Base-by-base conservation (phyloP, 176 grass and related monocot species). In the Eragrostis curvula region DNA sequence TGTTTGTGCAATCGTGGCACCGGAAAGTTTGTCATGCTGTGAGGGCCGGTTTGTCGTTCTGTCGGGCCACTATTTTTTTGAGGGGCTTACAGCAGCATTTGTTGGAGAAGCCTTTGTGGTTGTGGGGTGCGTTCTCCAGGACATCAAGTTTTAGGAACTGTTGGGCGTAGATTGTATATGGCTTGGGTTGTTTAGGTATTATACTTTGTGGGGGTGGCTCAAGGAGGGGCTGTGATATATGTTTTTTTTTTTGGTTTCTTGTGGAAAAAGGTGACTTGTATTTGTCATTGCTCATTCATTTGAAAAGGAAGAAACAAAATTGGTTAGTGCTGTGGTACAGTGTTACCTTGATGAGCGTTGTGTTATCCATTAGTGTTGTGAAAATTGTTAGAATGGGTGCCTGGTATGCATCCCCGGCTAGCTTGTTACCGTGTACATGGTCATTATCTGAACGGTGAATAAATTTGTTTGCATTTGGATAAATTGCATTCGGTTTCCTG, bases 121-220 rank as follows among this genome's bases (percentile, higher is more conserved):
- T 53, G 25, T 30, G 66, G 65, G 77, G 59, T 23, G 53, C 52
- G 60, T 85, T 50, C 47, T 66, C 44, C 16, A 17, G 17, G 63
- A 14, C 58, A 61, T 74, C 24, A 48, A 45, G 30, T 56, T 51
- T 51, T 69, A 56, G 61, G 61, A 51, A 24, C 57, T 7, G 70
- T 75, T 55, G 21, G 27, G 70, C 24, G 66, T 75, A 83, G 80
- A 70, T 71, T 91, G 85, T 88, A 88, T 77, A 91, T 91, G 75
- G 66, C 73, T 77, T 82, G 1, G 48, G 10, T 75, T 87, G 60
- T 71, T 51, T 51, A 83, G 68, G 70, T 36, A 70, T 36, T 48
- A 49, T 21, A 10, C 13, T 13, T 12, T 12, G 12, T 2, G 2
- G 32, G 2, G 17, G 32, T 40, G 27, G 46, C 39, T 59, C 67